These are phyloP conservation scores for Phellopilus nigrolimitatus DNA, from an alignment of 1,284 basidiomycete species.

Conservation along the genomic window DNA sequence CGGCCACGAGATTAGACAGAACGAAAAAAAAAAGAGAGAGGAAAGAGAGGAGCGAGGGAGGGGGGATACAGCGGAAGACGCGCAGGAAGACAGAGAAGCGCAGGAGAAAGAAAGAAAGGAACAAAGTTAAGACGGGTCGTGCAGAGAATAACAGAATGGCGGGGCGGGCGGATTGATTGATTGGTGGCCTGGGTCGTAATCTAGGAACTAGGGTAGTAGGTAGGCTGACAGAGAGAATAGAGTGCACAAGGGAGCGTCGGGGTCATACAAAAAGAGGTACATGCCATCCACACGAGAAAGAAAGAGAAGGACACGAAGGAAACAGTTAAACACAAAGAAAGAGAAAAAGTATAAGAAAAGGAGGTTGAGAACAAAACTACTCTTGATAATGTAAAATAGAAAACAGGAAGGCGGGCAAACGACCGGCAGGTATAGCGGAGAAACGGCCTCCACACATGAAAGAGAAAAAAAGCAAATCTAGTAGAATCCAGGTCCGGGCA, in stretches of 20 bases:
- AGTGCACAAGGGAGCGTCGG: slow-evolving; percentile 1
- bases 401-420: not conserved
- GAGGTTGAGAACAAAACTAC: not conserved
- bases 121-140: too few relatives aligned
- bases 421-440: too few relatives aligned
- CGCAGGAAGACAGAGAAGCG: too few relatives aligned
- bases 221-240: not conserved
- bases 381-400: not conserved
- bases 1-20: not conserved
- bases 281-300: too few relatives aligned
- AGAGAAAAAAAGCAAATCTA: too few relatives aligned
- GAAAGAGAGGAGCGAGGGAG: too few relatives aligned
- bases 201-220: not conserved
- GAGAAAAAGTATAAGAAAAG: not conserved
- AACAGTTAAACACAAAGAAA: too few relatives aligned
- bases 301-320: not conserved
- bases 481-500: too few relatives aligned
- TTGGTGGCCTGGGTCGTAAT: too few relatives aligned
- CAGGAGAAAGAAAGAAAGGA: not conserved
- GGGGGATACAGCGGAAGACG: too few relatives aligned
- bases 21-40: not conserved
- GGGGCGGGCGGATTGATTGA: not conserved
- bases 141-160: not conserved
- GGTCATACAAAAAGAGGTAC: not conserved
- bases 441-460: too few relatives aligned